Conservation (phyloP, 352 stramenopile genomes). For the Nothophytophthora sp. region DNA sequence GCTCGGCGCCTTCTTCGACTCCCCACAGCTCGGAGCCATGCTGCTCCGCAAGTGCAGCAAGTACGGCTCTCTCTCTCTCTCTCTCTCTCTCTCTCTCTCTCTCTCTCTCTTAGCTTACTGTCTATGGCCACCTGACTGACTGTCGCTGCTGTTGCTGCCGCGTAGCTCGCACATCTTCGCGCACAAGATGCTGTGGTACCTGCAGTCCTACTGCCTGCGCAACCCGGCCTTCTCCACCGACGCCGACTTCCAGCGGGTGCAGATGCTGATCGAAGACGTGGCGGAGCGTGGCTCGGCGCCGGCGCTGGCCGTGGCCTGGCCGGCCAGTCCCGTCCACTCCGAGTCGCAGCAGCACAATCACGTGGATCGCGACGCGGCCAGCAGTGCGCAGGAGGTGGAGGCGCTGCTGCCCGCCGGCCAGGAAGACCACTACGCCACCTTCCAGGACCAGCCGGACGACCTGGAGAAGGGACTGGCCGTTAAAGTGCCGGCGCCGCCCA, state of each 20-base stretch:
- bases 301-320: slow-evolving; percentile 43
- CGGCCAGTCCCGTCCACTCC: slow-evolving; percentile 19
- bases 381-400: slow-evolving; percentile 47
- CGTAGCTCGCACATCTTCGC: slow-evolving; percentile 83
- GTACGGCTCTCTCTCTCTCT: no score
- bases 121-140: no score
- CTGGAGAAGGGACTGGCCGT: slow-evolving; percentile 36
- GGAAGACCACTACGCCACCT: slow-evolving; percentile 76
- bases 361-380: slow-evolving; percentile 20
- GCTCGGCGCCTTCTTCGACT: slow-evolving; percentile 64
- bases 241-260: slow-evolving; percentile 55
- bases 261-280: slow-evolving; percentile 84
- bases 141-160: not conserved
- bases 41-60: slow-evolving; percentile 79
- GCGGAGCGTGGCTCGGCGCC: slow-evolving; percentile 50
- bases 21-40: slow-evolving; percentile 64
- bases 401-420: slow-evolving; percentile 44
- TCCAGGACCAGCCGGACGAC: slow-evolving; percentile 48
- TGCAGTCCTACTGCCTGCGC: slow-evolving; percentile 76
- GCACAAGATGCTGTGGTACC: slow-evolving; percentile 85
- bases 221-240: slow-evolving; percentile 61
- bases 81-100: no score
- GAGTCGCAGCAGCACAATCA: slow-evolving; percentile 25
- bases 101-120: no score
- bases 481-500: slow-evolving; percentile 5